phyloP scores from a whole-genome alignment of 192 early-diverging fungal genomes.

The Helicostylum pulchrum region DNA sequence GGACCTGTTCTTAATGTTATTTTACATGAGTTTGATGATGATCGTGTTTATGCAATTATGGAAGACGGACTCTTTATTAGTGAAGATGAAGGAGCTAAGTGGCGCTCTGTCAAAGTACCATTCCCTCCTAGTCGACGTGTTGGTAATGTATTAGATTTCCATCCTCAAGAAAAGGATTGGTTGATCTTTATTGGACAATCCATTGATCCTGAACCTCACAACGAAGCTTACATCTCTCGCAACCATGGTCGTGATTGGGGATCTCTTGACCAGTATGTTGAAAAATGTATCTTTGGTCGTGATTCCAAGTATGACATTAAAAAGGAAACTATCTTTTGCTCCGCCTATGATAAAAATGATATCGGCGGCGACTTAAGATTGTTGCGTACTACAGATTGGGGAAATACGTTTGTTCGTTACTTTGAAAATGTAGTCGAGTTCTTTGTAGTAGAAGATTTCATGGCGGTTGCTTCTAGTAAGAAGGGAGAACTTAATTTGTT shows the following conservation, averaged over 20 bases:
- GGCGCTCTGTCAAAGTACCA: slow-evolving; percentile 46
- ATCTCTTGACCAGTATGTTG: slow-evolving; percentile 41
- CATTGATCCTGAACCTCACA: slow-evolving; percentile 54
- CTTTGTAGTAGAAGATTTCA: slow-evolving; percentile 69
- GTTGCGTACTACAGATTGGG: slow-evolving; percentile 43
- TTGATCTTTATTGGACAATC: slow-evolving; percentile 75
- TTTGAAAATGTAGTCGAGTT: slow-evolving; percentile 66
- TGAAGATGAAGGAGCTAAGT: slow-evolving; percentile 52
- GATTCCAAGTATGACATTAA: slow-evolving; percentile 57
- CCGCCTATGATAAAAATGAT: slow-evolving; percentile 62
- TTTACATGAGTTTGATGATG: slow-evolving; percentile 66
- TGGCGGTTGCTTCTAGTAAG: slow-evolving; percentile 66
- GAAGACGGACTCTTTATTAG: slow-evolving; percentile 50
- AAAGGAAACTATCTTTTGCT: slow-evolving; percentile 75
- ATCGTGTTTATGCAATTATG: slow-evolving; percentile 65
- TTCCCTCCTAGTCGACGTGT: slow-evolving; percentile 59
- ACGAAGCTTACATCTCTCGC: slow-evolving; percentile 66
- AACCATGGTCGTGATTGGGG: slow-evolving; percentile 73
- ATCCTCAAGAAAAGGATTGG: slow-evolving; percentile 85
- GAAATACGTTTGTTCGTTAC: slow-evolving; percentile 38
- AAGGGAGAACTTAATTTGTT: slow-evolving; percentile 55
- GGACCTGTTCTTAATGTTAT: slow-evolving; percentile 53
- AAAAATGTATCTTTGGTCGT: slow-evolving; percentile 83
- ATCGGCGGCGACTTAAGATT: slow-evolving; percentile 60
- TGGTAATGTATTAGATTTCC: slow-evolving; percentile 80